Conservation (phyloP, 768 basidiomycete species). For the Suillus decipiens region DNA sequence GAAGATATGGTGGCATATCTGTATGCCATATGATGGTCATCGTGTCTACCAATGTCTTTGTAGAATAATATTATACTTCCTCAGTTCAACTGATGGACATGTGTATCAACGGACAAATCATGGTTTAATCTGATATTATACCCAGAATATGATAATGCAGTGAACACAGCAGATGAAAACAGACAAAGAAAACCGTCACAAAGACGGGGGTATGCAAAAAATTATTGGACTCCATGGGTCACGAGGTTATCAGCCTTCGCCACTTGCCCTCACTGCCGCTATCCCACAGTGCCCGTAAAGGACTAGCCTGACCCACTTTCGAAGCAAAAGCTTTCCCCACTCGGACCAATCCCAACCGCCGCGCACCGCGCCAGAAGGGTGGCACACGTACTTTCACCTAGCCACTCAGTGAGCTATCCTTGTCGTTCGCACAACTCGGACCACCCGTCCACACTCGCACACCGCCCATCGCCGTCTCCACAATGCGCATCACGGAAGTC, state of each 20-base stretch:
- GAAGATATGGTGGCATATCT: background rate
- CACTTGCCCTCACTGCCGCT: constrained; percentile 21
- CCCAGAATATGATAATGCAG: background rate
- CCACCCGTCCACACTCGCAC: constrained; percentile 25
- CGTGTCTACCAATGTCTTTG: background rate
- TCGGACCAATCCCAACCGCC: constrained; percentile 21
- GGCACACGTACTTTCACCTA: constrained; percentile 35
- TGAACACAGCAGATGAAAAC: background rate
- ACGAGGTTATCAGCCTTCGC: constrained; percentile 32
- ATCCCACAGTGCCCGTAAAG: constrained; percentile 22
- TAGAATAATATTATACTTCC: background rate
- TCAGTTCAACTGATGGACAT: background rate
- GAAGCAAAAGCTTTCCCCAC: constrained; percentile 45
- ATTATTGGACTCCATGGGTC: constrained; percentile 32
- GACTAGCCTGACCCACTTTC: constrained; percentile 38
- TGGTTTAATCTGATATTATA: background rate
- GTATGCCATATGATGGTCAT: background rate
- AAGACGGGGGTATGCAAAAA: constrained; percentile 31
- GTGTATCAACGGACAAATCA: background rate
- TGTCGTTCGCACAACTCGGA: constrained; percentile 35
- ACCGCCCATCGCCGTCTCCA: constrained; percentile 23
- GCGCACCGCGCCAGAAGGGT: constrained; percentile 27
- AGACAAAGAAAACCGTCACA: constrained; percentile 17
- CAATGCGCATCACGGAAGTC: constrained; percentile 12
- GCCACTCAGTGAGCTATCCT: constrained; percentile 36